Conservation (phyloP, 2,329 filamentous ascomycete genomes). For the Knufia petricola region DNA sequence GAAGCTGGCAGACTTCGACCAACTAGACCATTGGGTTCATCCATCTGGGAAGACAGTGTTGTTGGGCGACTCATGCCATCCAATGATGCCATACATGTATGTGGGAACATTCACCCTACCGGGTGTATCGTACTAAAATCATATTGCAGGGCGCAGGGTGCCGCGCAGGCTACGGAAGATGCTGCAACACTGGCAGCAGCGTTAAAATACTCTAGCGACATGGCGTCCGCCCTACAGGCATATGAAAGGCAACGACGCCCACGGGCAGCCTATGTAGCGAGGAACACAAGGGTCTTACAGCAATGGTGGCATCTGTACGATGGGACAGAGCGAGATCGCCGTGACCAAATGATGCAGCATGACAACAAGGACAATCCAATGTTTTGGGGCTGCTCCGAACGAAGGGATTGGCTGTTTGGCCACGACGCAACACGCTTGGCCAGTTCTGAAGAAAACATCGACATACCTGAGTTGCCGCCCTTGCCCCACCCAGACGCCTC, state of each 20-base stretch:
- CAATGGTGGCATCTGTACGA: conserved; percentile 27
- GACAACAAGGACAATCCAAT: conserved; percentile 24
- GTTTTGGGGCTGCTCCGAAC: conserved; percentile 23
- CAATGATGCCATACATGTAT: conserved; percentile 36
- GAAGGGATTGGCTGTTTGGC: conserved; percentile 26
- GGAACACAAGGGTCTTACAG: conserved; percentile 26
- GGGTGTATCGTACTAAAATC: neutral
- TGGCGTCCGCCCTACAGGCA: conserved; percentile 10
- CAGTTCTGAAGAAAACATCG: conserved; percentile 1
- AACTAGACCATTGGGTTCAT: conserved; percentile 26
- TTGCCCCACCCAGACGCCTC: conserved; percentile 9
- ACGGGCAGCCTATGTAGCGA: conserved; percentile 23
- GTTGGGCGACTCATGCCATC: conserved; percentile 36
- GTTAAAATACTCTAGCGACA: conserved; percentile 10
- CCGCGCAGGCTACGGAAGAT: conserved; percentile 38
- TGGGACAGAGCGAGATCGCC: conserved; percentile 21
- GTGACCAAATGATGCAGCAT: conserved; percentile 24
- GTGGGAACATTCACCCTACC: neutral
- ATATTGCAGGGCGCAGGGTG: conserved; percentile 29
- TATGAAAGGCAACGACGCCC: conserved; percentile 38
- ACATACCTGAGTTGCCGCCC: conserved; percentile 13
- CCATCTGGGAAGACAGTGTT: conserved; percentile 27
- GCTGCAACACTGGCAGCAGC: conserved; percentile 29
- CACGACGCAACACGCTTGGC: conserved; percentile 16
- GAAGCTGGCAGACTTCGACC: conserved; percentile 22